Conservation (phyloP, 2,329 filamentous ascomycete species). For the Curvularia lunata region DNA sequence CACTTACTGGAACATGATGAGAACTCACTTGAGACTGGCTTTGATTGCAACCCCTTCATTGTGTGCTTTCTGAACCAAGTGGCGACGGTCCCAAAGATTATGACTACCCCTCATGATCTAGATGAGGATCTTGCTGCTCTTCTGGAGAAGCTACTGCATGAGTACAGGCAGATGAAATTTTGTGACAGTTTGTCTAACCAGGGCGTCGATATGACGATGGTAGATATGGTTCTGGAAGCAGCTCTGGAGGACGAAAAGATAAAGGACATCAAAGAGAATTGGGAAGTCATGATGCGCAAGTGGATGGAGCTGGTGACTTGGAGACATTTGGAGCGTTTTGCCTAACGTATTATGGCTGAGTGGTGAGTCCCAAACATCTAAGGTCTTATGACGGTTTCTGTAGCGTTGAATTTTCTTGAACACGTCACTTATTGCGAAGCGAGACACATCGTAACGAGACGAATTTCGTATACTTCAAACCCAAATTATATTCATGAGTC, state of each 20-base stretch:
- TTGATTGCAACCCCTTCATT: constrained; percentile 10
- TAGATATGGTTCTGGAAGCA: not conserved
- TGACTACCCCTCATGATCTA: constrained; percentile 7
- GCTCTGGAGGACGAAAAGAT: constrained; percentile 7
- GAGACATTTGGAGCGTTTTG: constrained; percentile 15
- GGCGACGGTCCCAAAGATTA: constrained; percentile 1
- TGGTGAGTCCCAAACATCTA: too few species aligned
- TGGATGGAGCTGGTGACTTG: constrained; percentile 19
- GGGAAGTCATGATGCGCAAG: constrained; percentile 8
- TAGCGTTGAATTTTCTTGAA: too few species aligned
- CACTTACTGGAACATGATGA: not conserved
- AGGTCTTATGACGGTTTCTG: too few species aligned
- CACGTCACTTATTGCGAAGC: not conserved
- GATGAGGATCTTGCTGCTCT: too few species aligned
- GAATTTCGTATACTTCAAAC: not conserved
- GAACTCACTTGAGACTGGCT: not conserved
- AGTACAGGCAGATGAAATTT: too few species aligned
- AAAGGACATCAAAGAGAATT: constrained; percentile 8
- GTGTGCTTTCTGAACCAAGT: constrained; percentile 7
- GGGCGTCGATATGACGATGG: not conserved
- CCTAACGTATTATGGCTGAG: too few species aligned
- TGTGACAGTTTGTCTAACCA: too few species aligned
- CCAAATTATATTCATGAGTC: not conserved
- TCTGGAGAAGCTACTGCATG: too few species aligned
- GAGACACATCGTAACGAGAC: not conserved